A percentile compares a stretch with the other conserved stretches of the same genome.
These are phyloP conservation scores for Apiospora hydei DNA, from an alignment of 2,329 filamentous ascomycete genomes.

Conservation along the genomic window DNA sequence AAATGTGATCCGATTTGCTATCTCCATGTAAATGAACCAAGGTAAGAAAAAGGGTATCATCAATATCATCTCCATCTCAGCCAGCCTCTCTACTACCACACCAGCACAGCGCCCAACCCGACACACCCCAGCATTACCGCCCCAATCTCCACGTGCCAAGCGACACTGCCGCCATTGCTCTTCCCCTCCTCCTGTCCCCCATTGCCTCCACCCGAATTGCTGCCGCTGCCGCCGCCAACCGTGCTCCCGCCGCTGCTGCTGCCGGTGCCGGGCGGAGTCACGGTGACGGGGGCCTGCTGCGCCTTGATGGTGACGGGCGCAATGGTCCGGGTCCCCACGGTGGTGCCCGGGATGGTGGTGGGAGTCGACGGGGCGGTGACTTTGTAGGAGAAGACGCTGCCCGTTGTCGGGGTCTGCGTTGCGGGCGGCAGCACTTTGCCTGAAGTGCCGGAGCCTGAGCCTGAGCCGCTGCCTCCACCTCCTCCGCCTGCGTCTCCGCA, in stretches of 20 bases:
- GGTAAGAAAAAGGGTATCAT: slow-evolving; percentile 11
- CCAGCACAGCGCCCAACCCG: background rate
- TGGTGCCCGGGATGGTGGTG: slow-evolving; percentile 18
- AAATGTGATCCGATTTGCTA: background rate
- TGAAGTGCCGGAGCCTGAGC: background rate
- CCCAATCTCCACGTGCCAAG: background rate
- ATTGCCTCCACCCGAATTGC: background rate
- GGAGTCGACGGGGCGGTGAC: background rate
- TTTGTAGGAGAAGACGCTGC: background rate
- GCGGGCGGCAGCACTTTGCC: background rate
- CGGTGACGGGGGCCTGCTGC: background rate
- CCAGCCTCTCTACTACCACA: background rate
- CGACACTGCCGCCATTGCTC: background rate
- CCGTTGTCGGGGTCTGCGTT: background rate
- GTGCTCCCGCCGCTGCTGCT: background rate
- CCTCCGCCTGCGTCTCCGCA: background rate
- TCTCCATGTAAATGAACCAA: background rate
- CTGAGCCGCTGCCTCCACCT: background rate
- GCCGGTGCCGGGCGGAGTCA: background rate
- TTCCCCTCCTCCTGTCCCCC: background rate
- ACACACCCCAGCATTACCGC: background rate
- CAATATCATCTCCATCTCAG: too few species aligned
- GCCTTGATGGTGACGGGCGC: slow-evolving; percentile 12
- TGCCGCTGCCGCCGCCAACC: background rate
- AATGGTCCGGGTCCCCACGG: slow-evolving; percentile 3